A percentile compares a stretch with the other conserved stretches of the same genome.
These are phyloP conservation scores for Leishmania martiniquensis DNA, from an alignment of 208 protist genomes.

Conservation along the genomic window DNA sequence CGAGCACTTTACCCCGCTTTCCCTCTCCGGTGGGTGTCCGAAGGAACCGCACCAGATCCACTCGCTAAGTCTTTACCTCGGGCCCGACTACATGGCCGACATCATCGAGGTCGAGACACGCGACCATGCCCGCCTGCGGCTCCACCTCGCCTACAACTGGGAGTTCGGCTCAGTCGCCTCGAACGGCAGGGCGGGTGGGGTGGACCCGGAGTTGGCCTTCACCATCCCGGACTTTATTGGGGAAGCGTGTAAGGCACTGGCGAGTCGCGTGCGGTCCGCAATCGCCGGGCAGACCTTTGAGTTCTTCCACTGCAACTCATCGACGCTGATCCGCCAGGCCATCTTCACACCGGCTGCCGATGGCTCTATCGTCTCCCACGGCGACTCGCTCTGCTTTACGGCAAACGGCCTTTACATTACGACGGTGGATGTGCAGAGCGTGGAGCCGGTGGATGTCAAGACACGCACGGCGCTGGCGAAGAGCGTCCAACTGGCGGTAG, in stretches of 20 bases:
- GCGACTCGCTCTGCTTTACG: conserved; percentile 75
- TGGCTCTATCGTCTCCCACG: conserved; percentile 35
- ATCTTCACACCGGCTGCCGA: conserved; percentile 84
- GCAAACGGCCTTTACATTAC: conserved; percentile 92
- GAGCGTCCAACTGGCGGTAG: conserved; percentile 92
- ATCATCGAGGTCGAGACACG: conserved; percentile 94
- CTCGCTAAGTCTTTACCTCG: conserved; percentile 91
- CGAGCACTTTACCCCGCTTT: conserved; percentile 82
- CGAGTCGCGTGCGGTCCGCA: conserved; percentile 91
- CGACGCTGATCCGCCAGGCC: conserved; percentile 90
- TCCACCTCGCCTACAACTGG: conserved; percentile 98
- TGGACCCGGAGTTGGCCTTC: conserved; percentile 71
- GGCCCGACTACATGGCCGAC: conserved; percentile 97
- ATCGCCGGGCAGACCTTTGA: conserved; percentile 94
- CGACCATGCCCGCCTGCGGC: conserved; percentile 93
- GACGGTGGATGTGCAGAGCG: conserved; percentile 94
- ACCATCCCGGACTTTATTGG: conserved; percentile 96
- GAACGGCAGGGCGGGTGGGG: conserved; percentile 2
- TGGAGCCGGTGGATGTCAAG: conserved; percentile 92
- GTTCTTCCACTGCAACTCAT: conserved; percentile 96
- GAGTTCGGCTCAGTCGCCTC: conserved; percentile 69
- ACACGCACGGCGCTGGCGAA: conserved; percentile 86
- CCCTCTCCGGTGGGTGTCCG: conserved; percentile 85
- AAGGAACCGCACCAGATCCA: conserved; percentile 91
- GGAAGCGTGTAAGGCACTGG: conserved; percentile 95